Evolutionary conservation across 129 eudicot genomes (phyloP).

Genomic region (Smallanthus sonchifolius): DNA sequence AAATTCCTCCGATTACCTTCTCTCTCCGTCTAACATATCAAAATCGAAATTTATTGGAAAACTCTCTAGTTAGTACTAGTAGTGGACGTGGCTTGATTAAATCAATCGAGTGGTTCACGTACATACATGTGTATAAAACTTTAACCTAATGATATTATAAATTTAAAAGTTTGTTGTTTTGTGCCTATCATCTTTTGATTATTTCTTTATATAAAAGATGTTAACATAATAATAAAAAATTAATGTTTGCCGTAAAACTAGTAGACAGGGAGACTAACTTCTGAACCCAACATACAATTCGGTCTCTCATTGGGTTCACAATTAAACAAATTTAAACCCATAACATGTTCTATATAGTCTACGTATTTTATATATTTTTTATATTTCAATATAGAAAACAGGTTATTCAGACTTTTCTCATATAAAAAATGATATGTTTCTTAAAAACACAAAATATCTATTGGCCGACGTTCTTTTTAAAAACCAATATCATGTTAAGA

Average conservation of each 20-base stretch:
- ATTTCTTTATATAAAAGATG: background rate
- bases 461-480: no score
- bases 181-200: background rate
- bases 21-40: no score
- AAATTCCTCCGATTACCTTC: background rate
- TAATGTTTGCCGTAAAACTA: slow-evolving; percentile 17
- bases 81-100: background rate
- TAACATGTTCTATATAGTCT: slow-evolving; percentile 2
- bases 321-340: slow-evolving; percentile 26
- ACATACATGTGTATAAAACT: background rate
- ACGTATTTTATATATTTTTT: background rate
- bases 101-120: background rate
- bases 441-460: no score
- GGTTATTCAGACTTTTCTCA: background rate
- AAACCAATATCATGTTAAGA: no score
- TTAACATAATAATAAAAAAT: background rate
- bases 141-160: no score
- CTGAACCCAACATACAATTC: slow-evolving; percentile 31
- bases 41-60: background rate
- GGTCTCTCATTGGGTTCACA: slow-evolving; percentile 28
- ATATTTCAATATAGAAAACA: background rate
- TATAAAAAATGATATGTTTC: background rate
- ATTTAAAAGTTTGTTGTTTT: background rate
- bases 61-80: background rate
- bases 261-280: slow-evolving; percentile 34